A percentile compares a stretch with the other conserved stretches of the same genome.
phyloP scores from a whole-genome alignment of 257 asterid genomes.

The Fraxinus anomala region DNA sequence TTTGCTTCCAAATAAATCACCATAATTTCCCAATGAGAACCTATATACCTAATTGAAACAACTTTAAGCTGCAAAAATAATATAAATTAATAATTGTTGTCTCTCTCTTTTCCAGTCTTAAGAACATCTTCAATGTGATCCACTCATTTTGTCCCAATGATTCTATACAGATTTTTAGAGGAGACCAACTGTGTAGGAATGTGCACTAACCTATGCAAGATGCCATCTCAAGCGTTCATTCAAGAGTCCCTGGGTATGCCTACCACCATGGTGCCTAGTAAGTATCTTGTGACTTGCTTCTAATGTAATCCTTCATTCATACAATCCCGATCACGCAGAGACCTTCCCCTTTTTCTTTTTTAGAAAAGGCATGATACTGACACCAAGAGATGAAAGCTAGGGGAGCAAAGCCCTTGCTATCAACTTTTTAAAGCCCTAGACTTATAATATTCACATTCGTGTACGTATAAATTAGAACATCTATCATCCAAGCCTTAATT shows the following conservation, averaged over 20 bases:
- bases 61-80: background rate
- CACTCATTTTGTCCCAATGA: background rate
- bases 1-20: background rate
- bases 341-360: background rate
- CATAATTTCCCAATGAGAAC: slow-evolving; percentile 1
- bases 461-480: background rate
- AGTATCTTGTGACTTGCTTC: slow-evolving; percentile 27
- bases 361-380: background rate
- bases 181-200: slow-evolving; percentile 92
- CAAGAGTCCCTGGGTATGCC: slow-evolving; percentile 82
- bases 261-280: slow-evolving; percentile 87
- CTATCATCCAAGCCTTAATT: background rate
- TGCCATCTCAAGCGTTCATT: slow-evolving; percentile 82
- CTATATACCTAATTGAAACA: background rate
- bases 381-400: background rate
- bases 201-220: slow-evolving; percentile 95
- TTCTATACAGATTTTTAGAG: slow-evolving; percentile 68
- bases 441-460: background rate
- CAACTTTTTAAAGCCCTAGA: background rate
- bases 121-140: background rate
- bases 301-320: background rate
- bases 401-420: background rate
- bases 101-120: background rate
- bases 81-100: background rate
- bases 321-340: background rate